Base-by-base conservation (phyloP, 2,329 filamentous ascomycete genomes). In the Pyrenophora graminea region DNA sequence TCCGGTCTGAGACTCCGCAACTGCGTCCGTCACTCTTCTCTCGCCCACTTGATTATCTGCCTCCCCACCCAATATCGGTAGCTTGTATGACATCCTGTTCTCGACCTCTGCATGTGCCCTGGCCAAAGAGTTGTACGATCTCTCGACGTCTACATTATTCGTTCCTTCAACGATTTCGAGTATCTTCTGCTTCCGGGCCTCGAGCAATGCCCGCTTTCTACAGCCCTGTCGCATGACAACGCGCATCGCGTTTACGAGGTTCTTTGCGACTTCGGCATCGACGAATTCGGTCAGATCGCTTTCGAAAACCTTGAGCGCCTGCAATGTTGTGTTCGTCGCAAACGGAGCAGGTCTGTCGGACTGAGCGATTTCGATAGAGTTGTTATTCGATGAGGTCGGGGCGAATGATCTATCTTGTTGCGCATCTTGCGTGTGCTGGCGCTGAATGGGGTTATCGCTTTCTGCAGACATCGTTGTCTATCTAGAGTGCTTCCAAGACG, bases 61-160 rank as follows among this genome's bases (percentile, higher is more conserved):
- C 1, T 40, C 10, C 2, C 30, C 18, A 7, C 23, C 34, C n/a
- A 55, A 21, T 4, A 50, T 10, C 1, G 55, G 55, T 25, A 58
- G n/a, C n/a, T 40, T 42, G 18, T 32, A 53, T 7, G 48, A 18
- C 17, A 19, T 7, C 18, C 48, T 31, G 8, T 34, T 6, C 15
- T 45, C 47, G 0, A 10, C 5, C 3, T 21, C 33, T 3, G 33
- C 30, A 8, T 45, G 34, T n/a, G 27, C 27, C 25, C 6, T 45
- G 17, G 42, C 21, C 3, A 51, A 51, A 2, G 31, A 18, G 3
- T 25, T 34, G n/a, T 51, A 51, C 17, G 39, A 17, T 12, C 15
- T 39, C 4, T 17, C 13, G 0, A 15, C 21, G 2, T 39, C 34
- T 15, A 6, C 2, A 9, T 6, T 31, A 1, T 6, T 19, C 4